Base-by-base conservation (phyloP, 768 basidiomycete species). In the Jaapia argillacea region DNA sequence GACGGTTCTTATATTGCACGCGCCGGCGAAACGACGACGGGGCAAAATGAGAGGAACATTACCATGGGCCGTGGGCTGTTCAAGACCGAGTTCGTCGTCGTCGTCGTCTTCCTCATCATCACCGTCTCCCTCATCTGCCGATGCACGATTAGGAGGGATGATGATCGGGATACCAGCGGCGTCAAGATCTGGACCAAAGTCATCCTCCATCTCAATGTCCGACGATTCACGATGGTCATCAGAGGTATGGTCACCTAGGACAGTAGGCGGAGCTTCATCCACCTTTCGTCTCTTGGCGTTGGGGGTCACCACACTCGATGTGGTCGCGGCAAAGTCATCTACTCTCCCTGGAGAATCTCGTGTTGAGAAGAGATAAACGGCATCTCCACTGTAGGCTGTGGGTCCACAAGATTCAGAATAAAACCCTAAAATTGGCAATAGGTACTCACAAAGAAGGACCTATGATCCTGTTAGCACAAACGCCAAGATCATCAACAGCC, bases 1-100 rank as follows among this genome's bases (percentile, higher is more conserved):
- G 33, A 89, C 73, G 0, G 91, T 94, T 48, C 78, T 78, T 1
- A 85, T 66, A 54, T 92, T 94, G 44, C 81, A 76, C 24, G 79
- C 76, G 12, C 90, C 90, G 28, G 59, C 56, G 59, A 72, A 93
- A 13, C 73, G 71, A 47, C 58, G 60, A 31, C 79, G 74, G 22
- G 90, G 88, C 48, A 73, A 61, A 39, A 91, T 61, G 28, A 78
- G 59, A 10, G 81, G 72, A 3, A 75, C 70, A 40, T 60, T 57
- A 33, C 18, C 28, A 26, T 24, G 7, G 4, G 25, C 42, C 28
- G 23, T 40, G 39, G 35, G 39, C 18, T 48, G 40, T 6, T 48
- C 44, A 6, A 56, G 47, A 14, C 48, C 48, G 10, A 48, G 48
- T 18, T 56, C 56, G 38, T 57, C 55, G 24, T 49, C 49, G 16